Conservation (phyloP, 1,139 yeast species). For the Pichia norvegensis region DNA sequence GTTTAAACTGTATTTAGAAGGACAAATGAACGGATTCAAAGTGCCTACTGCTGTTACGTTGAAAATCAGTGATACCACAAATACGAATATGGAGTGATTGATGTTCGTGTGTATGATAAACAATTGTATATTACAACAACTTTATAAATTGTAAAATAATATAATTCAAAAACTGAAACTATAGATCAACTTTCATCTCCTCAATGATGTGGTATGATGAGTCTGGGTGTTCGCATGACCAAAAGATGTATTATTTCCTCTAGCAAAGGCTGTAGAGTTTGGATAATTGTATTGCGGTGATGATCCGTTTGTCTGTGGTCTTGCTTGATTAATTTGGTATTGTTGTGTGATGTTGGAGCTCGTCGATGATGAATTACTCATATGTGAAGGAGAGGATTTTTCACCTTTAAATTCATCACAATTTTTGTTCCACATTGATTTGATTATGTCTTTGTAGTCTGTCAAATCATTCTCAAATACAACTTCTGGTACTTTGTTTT, state of each 20-base stretch:
- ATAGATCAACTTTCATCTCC: background rate
- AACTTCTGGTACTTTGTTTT: background rate
- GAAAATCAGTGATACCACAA: background rate
- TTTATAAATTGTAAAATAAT: background rate
- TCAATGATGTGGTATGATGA: background rate
- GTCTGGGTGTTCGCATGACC: constrained; percentile 1
- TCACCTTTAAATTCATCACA: constrained; percentile 15
- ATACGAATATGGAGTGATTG: background rate
- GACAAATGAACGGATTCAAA: constrained; percentile 50
- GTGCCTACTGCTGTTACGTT: constrained; percentile 38
- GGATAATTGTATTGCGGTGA: constrained; percentile 8
- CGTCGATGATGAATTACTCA: background rate
- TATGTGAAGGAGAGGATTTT: background rate
- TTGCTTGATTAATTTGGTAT: background rate
- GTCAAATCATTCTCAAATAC: constrained; percentile 17
- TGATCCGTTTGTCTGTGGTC: background rate
- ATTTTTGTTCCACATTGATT: constrained; percentile 20
- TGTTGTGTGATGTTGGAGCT: background rate
- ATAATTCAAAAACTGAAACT: background rate
- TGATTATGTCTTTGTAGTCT: constrained; percentile 14
- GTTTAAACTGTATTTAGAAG: constrained; percentile 67
- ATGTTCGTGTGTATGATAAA: background rate
- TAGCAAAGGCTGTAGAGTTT: constrained; percentile 2
- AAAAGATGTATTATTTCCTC: constrained; percentile 9
- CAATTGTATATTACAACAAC: background rate